Percentiles rank a stretch among this genome's conserved stretches.
Evolutionary conservation across 768 basidiomycete species (phyloP).

Genomic region (Xerocomellus amylosporus): DNA sequence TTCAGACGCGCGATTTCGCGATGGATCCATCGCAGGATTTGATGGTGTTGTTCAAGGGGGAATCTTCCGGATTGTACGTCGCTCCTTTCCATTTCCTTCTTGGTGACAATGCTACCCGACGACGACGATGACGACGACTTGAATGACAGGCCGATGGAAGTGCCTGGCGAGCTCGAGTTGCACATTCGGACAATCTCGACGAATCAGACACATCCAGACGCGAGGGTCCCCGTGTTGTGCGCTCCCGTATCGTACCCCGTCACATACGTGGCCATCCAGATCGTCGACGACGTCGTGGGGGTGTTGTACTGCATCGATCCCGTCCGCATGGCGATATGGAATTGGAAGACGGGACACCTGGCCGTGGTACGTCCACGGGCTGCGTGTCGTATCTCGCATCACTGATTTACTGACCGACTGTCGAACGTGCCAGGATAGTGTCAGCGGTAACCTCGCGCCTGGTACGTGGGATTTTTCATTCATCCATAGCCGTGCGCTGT

Average conservation of each 20-base stretch:
- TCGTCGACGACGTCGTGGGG: constrained; percentile 53
- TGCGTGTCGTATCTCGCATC: not conserved
- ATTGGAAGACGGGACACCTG: constrained; percentile 46
- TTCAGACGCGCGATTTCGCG: constrained; percentile 53
- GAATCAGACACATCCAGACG: constrained; percentile 42
- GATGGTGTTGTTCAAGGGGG: constrained; percentile 41
- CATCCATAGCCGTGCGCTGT: constrained; percentile 41
- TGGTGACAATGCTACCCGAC: too few relatives aligned
- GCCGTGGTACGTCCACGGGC: constrained; percentile 40
- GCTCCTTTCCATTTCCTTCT: too few relatives aligned
- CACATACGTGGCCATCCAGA: constrained; percentile 42
- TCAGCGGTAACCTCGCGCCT: constrained; percentile 20
- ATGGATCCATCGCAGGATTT: constrained; percentile 67
- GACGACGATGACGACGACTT: not conserved
- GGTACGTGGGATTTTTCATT: constrained; percentile 46
- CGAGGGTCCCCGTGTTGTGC: constrained; percentile 30
- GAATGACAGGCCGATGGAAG: constrained; percentile 9
- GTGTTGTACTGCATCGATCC: constrained; percentile 39
- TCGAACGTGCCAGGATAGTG: constrained; percentile 27
- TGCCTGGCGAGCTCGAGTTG: constrained; percentile 30
- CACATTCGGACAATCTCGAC: constrained; percentile 46
- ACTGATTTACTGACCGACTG: not conserved
- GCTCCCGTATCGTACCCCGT: constrained; percentile 23
- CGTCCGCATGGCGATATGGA: constrained; percentile 39
- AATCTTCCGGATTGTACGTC: constrained; percentile 15